phyloP scores from a whole-genome alignment of 257 asterid species.

The Orobanche coerulescens region DNA sequence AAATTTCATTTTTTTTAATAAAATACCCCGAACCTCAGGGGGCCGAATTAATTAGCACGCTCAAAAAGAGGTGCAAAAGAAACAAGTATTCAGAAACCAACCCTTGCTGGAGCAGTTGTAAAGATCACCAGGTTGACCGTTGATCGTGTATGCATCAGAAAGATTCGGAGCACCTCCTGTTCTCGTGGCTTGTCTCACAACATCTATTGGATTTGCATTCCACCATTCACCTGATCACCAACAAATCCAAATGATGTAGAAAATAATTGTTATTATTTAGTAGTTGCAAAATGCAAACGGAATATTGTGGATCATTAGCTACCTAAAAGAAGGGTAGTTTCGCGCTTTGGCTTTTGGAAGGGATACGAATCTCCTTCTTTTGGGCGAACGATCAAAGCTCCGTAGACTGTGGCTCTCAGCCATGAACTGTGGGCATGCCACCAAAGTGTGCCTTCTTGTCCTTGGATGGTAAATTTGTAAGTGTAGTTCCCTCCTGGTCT shows the following conservation, averaged over 20 bases:
- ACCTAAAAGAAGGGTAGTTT: conserved; percentile 74
- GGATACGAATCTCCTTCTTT: conserved; percentile 61
- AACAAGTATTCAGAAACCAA: conserved; percentile 24
- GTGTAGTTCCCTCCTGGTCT: conserved; percentile 85
- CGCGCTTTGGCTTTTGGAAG: conserved; percentile 67
- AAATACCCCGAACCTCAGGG: no score
- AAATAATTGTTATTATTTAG: background rate
- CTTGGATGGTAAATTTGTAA: conserved; percentile 68
- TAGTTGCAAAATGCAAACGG: background rate
- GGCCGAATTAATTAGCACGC: no score
- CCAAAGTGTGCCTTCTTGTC: conserved; percentile 92
- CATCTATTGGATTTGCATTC: conserved; percentile 73
- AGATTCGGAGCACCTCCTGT: conserved; percentile 73
- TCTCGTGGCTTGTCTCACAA: conserved; percentile 57
- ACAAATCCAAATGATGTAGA: background rate
- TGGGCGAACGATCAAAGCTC: conserved; percentile 65
- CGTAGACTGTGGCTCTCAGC: conserved; percentile 87
- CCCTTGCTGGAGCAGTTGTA: conserved; percentile 74
- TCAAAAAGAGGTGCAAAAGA: background rate
- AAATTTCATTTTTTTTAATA: no score
- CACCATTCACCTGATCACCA: conserved; percentile 80
- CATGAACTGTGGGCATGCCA: conserved; percentile 98
- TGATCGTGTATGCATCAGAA: conserved; percentile 77
- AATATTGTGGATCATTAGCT: background rate
- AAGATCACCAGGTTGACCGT: conserved; percentile 89